Evolutionary conservation across 1,139 yeast species (phyloP), one percentile per base, ranked within the genome.

Genomic region (Magnusiomyces suaveolens): DNA sequence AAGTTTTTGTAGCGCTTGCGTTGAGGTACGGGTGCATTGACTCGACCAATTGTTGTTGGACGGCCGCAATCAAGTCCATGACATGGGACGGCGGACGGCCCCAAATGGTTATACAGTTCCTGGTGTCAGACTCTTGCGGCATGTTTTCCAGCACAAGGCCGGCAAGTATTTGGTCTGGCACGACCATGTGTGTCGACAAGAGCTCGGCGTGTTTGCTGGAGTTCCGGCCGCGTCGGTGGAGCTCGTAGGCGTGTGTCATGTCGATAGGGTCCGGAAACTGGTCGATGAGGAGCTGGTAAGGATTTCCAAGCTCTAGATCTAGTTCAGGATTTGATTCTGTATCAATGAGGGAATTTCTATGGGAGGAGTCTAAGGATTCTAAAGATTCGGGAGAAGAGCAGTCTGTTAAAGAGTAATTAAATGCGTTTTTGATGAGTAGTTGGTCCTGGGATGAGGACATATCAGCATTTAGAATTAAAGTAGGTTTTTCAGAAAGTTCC

Each of bases 51-150:
- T 51, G 43, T 1, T 41, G 24, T 48, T 63, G 66, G 8, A 62
- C 55, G 6, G 18, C 32, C 10, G 39, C 44, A 25, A 62, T 56
- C 18, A 61, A 55, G 43, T 58, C 56, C 39, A 51, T 53, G 25
- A 63, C 62, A 10, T 46, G 55, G 1, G 49, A n/a, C 1, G 64
- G 56, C 12, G 66, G 66, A 4, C 65, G 49, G n/a, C 60, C 61
- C 62, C 64, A 60, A 20, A 63, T 46, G 2, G 65, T 59, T 43
- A 63, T 57, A 56, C 63, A 60, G 56, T 62, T 60, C 24, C 66
- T 53, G 2, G 62, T 61, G 44, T 62, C 65, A 24, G 50, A 56
- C 54, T 60, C 63, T 2, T 57, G 56, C 2, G 62, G 60, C 33
- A 53, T 39, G 43, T 49, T 41, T 23, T 60, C 61, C n/a, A 59